These are phyloP conservation scores for Auriscalpium vulgare DNA, from an alignment of 768 basidiomycete genomes.

Conservation along the genomic window DNA sequence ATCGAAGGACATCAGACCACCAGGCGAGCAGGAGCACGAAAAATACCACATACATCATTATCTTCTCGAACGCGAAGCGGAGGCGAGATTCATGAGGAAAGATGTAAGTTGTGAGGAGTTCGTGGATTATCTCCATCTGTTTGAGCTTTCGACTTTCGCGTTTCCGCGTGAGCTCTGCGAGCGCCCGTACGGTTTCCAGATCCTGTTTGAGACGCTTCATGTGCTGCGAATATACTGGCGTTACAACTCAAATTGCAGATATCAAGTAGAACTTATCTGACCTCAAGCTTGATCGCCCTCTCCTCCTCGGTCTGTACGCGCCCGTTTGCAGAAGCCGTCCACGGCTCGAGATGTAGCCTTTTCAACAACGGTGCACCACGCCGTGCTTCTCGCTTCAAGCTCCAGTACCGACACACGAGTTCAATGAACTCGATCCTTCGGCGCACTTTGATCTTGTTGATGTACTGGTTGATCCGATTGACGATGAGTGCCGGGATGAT, in stretches of 20 bases:
- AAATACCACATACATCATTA: conserved; percentile 50
- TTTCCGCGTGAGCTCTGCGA: conserved; percentile 62
- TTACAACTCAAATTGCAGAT: not conserved
- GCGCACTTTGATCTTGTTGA: conserved; percentile 56
- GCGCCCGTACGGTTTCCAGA: conserved; percentile 59
- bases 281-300: conserved; percentile 74
- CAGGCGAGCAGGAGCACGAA: too few relatives aligned
- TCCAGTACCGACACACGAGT: conserved; percentile 88
- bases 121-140: conserved; percentile 59
- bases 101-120: conserved; percentile 52
- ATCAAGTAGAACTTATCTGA: conserved; percentile 26
- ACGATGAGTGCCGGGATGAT: conserved; percentile 82
- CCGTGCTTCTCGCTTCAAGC: conserved; percentile 88
- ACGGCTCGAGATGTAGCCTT: conserved; percentile 90
- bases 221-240: conserved; percentile 26
- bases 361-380: conserved; percentile 92
- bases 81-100: conserved; percentile 61
- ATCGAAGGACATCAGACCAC: not conserved
- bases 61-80: conserved; percentile 57
- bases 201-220: conserved; percentile 66
- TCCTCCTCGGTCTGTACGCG: conserved; percentile 75
- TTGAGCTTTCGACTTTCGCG: conserved; percentile 77
- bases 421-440: conserved; percentile 75
- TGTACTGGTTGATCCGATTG: conserved; percentile 71
- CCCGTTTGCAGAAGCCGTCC: conserved; percentile 72